Evolutionary conservation across 805 yeast genomes (phyloP), one percentile per base, ranked within the genome.

Genomic region (Diddensiella transvaalensis): DNA sequence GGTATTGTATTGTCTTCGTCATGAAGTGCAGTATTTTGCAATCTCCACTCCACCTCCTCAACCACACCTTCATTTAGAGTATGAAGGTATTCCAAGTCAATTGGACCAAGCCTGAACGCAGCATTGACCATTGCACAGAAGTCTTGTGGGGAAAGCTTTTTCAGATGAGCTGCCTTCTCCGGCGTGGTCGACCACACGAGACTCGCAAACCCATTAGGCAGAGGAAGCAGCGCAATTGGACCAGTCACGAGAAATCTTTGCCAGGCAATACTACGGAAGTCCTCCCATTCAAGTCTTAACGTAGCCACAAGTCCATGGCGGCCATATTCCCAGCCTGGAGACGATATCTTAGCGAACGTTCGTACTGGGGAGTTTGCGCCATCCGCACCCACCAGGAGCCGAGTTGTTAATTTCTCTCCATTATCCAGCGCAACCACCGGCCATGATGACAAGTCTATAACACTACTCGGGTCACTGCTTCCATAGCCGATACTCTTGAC

Each of bases 311-410:
- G 82, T 1, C 98, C 99, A 69, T 82, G 87, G 42, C 87, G 75
- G 56, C 83, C 74, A 67, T 93, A 93, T 43, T 78, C 78, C 98
- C 98, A 93, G 13, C 99, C 99, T 42, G 96, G 76, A 1, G 95
- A 79, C 61, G 82, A 83, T 47, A 93, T 89, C 1, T 78, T 81
- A 0, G 97, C 84, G 60, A 77, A 90, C 53, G 77, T 74, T 42
- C 97, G 76, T 3, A 86, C 98, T 0, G 97, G 96, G 0, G 97
- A 89, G 64, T 89, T 87, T 64, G 82, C 88, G 0, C 99, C 99
- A 64, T 93, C 99, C 35, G 96, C 96, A 5, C 99, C 99, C 13
- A 93, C 79, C 18, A 90, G 70, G n/a, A 90, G 71, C 47, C 96
- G 74, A 0, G 96, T 77, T 59, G 78, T 77, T 44, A 83, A 72